phyloP scores from a whole-genome alignment of 768 basidiomycete genomes.

The Lactarius sp. region DNA sequence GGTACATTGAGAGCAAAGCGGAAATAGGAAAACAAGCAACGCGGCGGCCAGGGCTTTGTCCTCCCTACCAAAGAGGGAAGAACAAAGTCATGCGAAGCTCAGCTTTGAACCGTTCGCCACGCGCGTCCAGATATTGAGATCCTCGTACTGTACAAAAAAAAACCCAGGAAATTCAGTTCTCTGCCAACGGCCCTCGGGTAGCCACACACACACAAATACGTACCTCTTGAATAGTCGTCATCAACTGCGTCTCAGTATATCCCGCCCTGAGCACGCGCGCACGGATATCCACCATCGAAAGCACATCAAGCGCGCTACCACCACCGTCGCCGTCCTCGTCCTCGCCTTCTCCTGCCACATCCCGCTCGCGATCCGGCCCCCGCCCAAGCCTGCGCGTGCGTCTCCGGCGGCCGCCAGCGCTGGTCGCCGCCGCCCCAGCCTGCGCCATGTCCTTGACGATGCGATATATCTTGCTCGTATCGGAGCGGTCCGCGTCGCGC shows the following conservation, averaged over 20 bases:
- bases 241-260: slow-evolving; percentile 87
- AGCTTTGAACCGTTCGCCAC: slow-evolving; percentile 83
- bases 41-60: not conserved
- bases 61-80: no score
- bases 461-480: slow-evolving; percentile 80
- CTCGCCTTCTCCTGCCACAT: slow-evolving; percentile 42
- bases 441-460: slow-evolving; percentile 83
- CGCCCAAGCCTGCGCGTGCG: slow-evolving; percentile 46
- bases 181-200: not conserved
- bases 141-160: slow-evolving; percentile 67
- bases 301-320: slow-evolving; percentile 48
- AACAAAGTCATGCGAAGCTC: slow-evolving; percentile 52
- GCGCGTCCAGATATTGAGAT: slow-evolving; percentile 71
- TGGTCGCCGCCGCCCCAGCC: slow-evolving; percentile 33
- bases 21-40: slow-evolving; percentile 9
- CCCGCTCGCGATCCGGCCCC: slow-evolving; percentile 66
- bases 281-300: slow-evolving; percentile 84
- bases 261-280: slow-evolving; percentile 80
- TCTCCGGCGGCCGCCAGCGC: slow-evolving; percentile 38
- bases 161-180: not conserved
- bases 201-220: not conserved
- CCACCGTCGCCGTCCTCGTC: slow-evolving; percentile 52
- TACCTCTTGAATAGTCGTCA: slow-evolving; percentile 79
- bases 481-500: slow-evolving; percentile 68
- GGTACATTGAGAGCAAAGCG: slow-evolving; percentile 5